phyloP scores from a whole-genome alignment of 108 stramenopile genomes.

The Cyclotella cryptica region DNA sequence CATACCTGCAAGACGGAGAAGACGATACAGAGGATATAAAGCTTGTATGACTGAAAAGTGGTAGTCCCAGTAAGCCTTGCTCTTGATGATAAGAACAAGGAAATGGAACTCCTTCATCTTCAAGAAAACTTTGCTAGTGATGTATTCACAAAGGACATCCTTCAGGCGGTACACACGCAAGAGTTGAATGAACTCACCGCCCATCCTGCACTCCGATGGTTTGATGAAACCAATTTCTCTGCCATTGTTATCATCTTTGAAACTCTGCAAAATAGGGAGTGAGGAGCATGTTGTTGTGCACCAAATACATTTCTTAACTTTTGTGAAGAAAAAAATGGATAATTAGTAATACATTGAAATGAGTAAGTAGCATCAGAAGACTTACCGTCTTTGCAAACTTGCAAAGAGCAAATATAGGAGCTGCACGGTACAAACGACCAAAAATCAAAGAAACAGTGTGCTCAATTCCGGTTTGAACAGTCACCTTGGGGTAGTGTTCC shows the following conservation, averaged over 20 bases:
- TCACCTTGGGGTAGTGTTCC: neutral
- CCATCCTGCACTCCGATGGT: conserved; percentile 16
- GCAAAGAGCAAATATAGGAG: neutral
- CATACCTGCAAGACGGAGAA: conserved; percentile 14
- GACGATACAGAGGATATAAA: neutral
- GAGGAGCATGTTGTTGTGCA: neutral
- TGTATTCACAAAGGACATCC: neutral
- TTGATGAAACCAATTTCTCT: conserved; percentile 3
- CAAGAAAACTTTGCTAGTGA: conserved; percentile 18
- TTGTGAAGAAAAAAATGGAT: neutral
- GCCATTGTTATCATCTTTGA: conserved; percentile 8
- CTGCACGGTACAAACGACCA: neutral
- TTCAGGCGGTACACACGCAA: neutral
- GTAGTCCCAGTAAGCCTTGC: neutral
- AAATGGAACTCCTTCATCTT: conserved; percentile 3
- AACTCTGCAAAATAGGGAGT: conserved; percentile 3
- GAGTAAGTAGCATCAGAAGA: neutral
- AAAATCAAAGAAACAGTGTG: conserved; percentile 11
- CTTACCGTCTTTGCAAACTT: neutral
- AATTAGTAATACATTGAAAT: neutral
- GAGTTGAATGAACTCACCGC: neutral
- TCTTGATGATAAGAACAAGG: neutral
- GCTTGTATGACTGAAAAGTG: neutral
- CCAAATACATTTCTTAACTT: conserved; percentile 1
- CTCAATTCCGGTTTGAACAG: neutral